These are phyloP conservation scores for Tricholoma furcatifolium DNA, from an alignment of 768 basidiomycete genomes.

Conservation along the genomic window DNA sequence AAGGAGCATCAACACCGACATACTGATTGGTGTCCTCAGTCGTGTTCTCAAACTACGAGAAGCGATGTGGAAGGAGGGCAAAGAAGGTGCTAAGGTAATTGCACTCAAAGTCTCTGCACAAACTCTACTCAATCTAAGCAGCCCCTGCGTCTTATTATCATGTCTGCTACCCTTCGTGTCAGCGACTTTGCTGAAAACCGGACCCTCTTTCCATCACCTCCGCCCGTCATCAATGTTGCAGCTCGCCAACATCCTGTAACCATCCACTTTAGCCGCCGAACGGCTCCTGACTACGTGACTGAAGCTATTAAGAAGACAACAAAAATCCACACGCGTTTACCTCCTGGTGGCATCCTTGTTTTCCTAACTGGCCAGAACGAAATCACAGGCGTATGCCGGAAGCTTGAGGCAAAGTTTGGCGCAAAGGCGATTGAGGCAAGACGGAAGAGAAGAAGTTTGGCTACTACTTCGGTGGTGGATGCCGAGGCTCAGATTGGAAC, in stretches of 20 bases:
- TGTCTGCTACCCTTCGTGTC: conserved; percentile 97
- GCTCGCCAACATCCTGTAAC: conserved; percentile 96
- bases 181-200: conserved; percentile 89
- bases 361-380: conserved; percentile 97
- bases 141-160: conserved; percentile 93
- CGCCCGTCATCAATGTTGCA: conserved; percentile 88
- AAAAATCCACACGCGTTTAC: conserved; percentile 91
- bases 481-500: conserved; percentile 17
- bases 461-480: conserved; percentile 20
- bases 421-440: conserved; percentile 57
- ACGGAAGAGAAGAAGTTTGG: conserved; percentile 33
- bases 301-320: conserved; percentile 88
- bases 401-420: conserved; percentile 78
- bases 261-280: conserved; percentile 87
- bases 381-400: conserved; percentile 81
- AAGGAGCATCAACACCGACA: conserved; percentile 96
- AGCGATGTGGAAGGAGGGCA: conserved; percentile 80
- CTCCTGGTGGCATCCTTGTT: conserved; percentile 89
- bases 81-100: conserved; percentile 65
- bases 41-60: conserved; percentile 89
- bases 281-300: conserved; percentile 81
- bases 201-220: conserved; percentile 75
- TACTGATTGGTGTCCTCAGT: conserved; percentile 94
- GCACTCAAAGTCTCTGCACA: conserved; percentile 8
- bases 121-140: conserved; percentile 25